Evolutionary conservation across 2,329 filamentous ascomycete species (phyloP).

Genomic region (Calonectria hawksworthii): DNA sequence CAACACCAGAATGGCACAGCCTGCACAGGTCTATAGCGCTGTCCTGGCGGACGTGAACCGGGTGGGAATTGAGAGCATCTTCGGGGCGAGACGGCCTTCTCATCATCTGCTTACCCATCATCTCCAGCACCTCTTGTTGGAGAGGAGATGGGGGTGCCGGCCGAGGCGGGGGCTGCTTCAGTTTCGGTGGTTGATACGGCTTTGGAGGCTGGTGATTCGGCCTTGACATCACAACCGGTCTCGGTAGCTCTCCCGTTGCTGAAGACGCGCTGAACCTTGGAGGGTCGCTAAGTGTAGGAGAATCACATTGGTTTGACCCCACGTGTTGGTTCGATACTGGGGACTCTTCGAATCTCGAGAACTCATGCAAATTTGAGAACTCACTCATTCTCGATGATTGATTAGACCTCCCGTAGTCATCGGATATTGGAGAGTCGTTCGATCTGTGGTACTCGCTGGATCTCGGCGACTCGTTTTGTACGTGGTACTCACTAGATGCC

Average conservation of each 20-base stretch:
- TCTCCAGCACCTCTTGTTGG: background rate
- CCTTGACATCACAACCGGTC: background rate
- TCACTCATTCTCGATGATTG: background rate
- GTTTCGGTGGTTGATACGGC: background rate
- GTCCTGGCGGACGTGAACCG: slow-evolving; percentile 41
- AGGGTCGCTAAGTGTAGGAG: background rate
- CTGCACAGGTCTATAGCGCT: slow-evolving; percentile 41
- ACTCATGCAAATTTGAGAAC: background rate
- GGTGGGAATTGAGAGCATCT: slow-evolving; percentile 41
- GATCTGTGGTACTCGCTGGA: background rate
- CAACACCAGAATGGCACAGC: slow-evolving; percentile 39
- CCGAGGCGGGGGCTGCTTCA: background rate
- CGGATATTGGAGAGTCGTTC: background rate
- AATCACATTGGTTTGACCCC: background rate
- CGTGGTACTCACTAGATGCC: background rate
- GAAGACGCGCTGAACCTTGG: background rate
- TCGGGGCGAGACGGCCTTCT: slow-evolving; percentile 35
- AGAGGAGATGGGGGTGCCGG: background rate
- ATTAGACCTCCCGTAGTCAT: background rate
- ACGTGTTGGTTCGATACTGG: background rate
- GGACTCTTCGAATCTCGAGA: background rate
- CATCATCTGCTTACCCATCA: slow-evolving; percentile 15
- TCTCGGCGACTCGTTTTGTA: background rate
- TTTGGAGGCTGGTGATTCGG: background rate
- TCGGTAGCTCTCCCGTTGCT: background rate